These are phyloP conservation scores for Alectoria sarmentosa DNA, from an alignment of 495 filamentous ascomycete genomes.

Conservation along the genomic window DNA sequence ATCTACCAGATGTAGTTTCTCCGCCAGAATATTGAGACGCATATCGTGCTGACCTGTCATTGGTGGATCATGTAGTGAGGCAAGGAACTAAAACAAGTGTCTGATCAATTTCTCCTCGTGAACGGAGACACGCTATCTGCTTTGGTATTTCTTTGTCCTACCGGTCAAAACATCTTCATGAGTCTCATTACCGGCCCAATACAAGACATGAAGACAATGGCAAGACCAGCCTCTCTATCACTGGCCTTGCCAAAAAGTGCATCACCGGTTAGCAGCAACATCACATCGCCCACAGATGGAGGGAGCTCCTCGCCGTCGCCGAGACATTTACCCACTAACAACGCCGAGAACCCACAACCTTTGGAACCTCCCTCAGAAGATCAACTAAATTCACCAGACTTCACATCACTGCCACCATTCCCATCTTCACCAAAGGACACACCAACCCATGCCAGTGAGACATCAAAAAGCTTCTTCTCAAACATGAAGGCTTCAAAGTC, in stretches of 20 bases:
- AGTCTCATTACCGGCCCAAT: neutral
- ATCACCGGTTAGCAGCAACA: constrained; percentile 20
- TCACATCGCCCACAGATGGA: constrained; percentile 19
- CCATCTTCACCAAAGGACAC: constrained; percentile 44
- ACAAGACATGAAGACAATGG: constrained; percentile 5
- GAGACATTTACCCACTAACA: neutral
- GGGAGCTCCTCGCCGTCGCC: constrained; percentile 17
- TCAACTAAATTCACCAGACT: constrained; percentile 38
- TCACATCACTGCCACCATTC: constrained; percentile 49
- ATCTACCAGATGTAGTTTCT: neutral
- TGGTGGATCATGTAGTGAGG: neutral
- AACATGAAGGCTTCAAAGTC: constrained; percentile 50
- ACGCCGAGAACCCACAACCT: constrained; percentile 5
- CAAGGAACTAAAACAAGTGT: neutral
- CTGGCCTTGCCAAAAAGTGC: constrained; percentile 18
- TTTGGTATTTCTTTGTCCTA: neutral
- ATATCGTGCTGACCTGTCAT: neutral
- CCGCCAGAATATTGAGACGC: neutral
- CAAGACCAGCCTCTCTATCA: constrained; percentile 18
- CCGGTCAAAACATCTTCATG: neutral
- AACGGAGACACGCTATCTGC: neutral
- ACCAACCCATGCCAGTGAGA: constrained; percentile 45
- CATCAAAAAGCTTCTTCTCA: constrained; percentile 50
- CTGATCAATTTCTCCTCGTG: neutral
- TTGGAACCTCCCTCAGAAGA: constrained; percentile 7